phyloP scores from a whole-genome alignment of 2,329 filamentous ascomycete genomes.

The Talaromyces sp. region DNA sequence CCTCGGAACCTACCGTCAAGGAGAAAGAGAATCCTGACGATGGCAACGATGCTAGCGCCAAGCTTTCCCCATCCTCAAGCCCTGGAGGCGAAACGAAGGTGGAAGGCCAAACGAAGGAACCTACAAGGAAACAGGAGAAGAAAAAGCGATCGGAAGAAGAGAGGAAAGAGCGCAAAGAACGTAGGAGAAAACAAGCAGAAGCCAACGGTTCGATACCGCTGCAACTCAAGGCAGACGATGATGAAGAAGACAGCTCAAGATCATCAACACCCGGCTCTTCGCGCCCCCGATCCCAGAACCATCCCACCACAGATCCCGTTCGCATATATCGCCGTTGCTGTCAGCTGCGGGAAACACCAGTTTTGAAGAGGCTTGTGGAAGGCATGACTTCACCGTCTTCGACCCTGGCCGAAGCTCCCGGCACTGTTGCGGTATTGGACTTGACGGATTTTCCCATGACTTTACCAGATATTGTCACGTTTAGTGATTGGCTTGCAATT shows the following conservation, averaged over 20 bases:
- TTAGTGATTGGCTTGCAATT: conserved; percentile 90
- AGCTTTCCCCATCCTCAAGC: conserved; percentile 12
- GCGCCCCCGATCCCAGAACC: conserved; percentile 52
- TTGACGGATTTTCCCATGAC: conserved; percentile 80
- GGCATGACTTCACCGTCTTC: conserved; percentile 72
- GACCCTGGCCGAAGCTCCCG: conserved; percentile 56
- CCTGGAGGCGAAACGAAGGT: conserved; percentile 25
- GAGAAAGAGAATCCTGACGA: conserved; percentile 14
- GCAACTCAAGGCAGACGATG: conserved; percentile 67
- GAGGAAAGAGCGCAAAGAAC: conserved; percentile 84
- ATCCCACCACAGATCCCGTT: conserved; percentile 82
- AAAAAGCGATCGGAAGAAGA: conserved; percentile 94
- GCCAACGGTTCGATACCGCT: conserved; percentile 82
- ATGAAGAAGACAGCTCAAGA: conserved; percentile 49
- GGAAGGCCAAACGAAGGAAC: conserved; percentile 33
- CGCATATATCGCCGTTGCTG: conserved; percentile 93
- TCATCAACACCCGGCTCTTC: conserved; percentile 23
- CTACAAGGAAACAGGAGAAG: conserved; percentile 80
- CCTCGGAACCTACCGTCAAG: conserved; percentile 48
- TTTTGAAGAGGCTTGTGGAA: conserved; percentile 85
- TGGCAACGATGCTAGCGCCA: not conserved
- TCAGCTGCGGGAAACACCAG: conserved; percentile 85
- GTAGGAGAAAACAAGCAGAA: conserved; percentile 75
- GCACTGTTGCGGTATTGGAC: conserved; percentile 77
- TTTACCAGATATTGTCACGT: conserved; percentile 73